Conservation (phyloP, 1,139 yeast genomes). For the Geotrichum citri-aurantii region DNA sequence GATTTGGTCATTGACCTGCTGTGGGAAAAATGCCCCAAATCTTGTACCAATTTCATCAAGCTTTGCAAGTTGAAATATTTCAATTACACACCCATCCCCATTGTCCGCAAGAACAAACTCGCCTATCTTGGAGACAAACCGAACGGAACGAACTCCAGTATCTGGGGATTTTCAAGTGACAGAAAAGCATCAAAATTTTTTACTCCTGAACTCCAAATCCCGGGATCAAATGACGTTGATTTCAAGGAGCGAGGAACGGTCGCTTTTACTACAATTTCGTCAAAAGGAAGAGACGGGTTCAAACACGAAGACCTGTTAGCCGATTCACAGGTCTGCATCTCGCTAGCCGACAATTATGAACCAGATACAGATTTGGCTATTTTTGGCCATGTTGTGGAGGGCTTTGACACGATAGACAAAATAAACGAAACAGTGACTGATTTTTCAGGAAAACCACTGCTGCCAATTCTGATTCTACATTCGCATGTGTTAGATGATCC, state of each 20-base stretch:
- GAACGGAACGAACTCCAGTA: not conserved
- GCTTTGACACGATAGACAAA: slow-evolving; percentile 39
- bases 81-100: slow-evolving; percentile 48
- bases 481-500: slow-evolving; percentile 53
- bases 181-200: slow-evolving; percentile 1
- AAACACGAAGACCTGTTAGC: slow-evolving; percentile 21
- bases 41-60: slow-evolving; percentile 48
- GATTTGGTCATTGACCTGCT: slow-evolving; percentile 51
- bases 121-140: slow-evolving; percentile 10
- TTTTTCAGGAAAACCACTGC: slow-evolving; percentile 39
- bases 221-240: slow-evolving; percentile 1
- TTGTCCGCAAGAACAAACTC: slow-evolving; percentile 36
- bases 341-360: slow-evolving; percentile 22
- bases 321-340: slow-evolving; percentile 35
- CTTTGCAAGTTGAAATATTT: slow-evolving; percentile 51
- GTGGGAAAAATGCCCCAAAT: slow-evolving; percentile 37
- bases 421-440: slow-evolving; percentile 43
- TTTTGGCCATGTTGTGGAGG: slow-evolving; percentile 54
- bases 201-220: slow-evolving; percentile 12
- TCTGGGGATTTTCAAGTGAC: slow-evolving; percentile 11
- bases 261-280: slow-evolving; percentile 14
- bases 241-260: slow-evolving; percentile 11
- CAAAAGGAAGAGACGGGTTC: slow-evolving; percentile 8
- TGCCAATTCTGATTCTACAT: slow-evolving; percentile 50
- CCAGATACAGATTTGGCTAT: slow-evolving; percentile 26